Percentiles rank a stretch among this genome's conserved stretches.
These are phyloP conservation scores for Dactylis glomerata DNA, from an alignment of 176 grass and related monocot genomes.

Conservation along the genomic window DNA sequence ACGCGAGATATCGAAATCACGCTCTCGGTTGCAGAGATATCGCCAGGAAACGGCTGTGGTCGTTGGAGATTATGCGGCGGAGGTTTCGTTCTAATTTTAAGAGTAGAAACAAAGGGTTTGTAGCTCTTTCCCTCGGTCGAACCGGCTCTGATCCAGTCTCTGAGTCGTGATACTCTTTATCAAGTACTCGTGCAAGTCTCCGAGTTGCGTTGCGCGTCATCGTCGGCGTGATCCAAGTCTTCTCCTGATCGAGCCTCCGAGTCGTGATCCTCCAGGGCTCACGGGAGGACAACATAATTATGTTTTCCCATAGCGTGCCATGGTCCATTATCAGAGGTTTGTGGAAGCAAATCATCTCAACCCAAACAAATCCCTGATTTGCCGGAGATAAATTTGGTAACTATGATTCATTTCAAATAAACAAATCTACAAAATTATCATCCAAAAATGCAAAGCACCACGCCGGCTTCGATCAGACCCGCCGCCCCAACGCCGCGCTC, in stretches of 20 bases:
- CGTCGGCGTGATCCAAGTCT: too few species aligned
- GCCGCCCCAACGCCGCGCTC: neutral
- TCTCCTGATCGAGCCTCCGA: too few species aligned
- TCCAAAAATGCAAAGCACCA: neutral
- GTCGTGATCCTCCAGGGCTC: too few species aligned
- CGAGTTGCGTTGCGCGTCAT: too few species aligned
- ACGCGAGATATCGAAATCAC: neutral
- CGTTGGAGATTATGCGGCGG: neutral
- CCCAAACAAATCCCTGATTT: neutral
- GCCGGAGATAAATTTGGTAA: neutral
- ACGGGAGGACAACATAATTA: too few species aligned
- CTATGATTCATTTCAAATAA: neutral
- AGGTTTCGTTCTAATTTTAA: neutral
- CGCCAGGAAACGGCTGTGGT: neutral
- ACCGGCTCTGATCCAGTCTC: too few species aligned
- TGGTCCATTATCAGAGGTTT: neutral
- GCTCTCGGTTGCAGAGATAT: neutral
- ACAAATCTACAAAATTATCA: neutral
- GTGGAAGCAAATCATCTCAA: neutral
- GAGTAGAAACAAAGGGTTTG: too few species aligned
- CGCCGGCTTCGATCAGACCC: neutral
- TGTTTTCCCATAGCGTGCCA: too few species aligned
- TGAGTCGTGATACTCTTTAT: too few species aligned
- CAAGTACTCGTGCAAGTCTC: too few species aligned
- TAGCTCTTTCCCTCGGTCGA: too few species aligned